phyloP scores from a whole-genome alignment of 2,329 filamentous ascomycete genomes.

The Aspergillus uvarum region DNA sequence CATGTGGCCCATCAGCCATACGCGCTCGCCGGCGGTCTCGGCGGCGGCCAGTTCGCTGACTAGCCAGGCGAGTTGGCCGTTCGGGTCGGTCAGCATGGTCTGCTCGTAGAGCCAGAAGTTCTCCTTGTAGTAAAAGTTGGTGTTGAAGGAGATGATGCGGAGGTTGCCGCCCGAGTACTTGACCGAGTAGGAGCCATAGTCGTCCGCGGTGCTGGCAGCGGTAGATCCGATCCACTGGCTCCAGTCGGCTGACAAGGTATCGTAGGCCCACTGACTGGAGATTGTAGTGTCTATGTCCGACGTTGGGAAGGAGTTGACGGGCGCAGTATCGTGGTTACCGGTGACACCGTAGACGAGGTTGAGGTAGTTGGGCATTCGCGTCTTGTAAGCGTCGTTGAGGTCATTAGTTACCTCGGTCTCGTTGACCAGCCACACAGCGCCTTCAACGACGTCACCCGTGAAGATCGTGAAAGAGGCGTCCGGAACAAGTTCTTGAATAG shows the following conservation, averaged over 20 bases:
- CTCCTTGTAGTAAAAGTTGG: slow-evolving; percentile 30
- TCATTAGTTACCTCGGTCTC: slow-evolving; percentile 35
- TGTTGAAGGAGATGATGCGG: slow-evolving; percentile 50
- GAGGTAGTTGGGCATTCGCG: slow-evolving; percentile 44
- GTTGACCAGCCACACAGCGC: slow-evolving; percentile 42
- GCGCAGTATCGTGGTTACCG: slow-evolving; percentile 58
- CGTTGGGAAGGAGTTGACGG: slow-evolving; percentile 52
- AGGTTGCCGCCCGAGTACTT: slow-evolving; percentile 50
- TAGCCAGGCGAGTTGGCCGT: slow-evolving; percentile 51
- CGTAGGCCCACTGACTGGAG: slow-evolving; percentile 54
- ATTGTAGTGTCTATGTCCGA: slow-evolving; percentile 39
- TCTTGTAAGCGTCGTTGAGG: slow-evolving; percentile 48
- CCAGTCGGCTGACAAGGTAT: slow-evolving; percentile 51
- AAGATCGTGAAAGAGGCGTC: slow-evolving; percentile 54
- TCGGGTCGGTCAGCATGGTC: slow-evolving; percentile 52
- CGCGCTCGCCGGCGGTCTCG: slow-evolving; percentile 53
- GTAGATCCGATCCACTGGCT: slow-evolving; percentile 49
- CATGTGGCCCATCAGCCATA: slow-evolving; percentile 58
- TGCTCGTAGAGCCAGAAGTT: slow-evolving; percentile 56
- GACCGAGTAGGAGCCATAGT: slow-evolving; percentile 54
- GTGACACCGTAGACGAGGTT: slow-evolving; percentile 53
- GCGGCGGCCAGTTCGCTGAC: slow-evolving; percentile 54
- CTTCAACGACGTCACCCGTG: slow-evolving; percentile 60
- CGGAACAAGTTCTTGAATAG: slow-evolving; percentile 43
- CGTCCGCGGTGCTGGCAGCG: slow-evolving; percentile 35